phyloP scores from a whole-genome alignment of 108 stramenopile genomes.

The Skeletonema menzelii region DNA sequence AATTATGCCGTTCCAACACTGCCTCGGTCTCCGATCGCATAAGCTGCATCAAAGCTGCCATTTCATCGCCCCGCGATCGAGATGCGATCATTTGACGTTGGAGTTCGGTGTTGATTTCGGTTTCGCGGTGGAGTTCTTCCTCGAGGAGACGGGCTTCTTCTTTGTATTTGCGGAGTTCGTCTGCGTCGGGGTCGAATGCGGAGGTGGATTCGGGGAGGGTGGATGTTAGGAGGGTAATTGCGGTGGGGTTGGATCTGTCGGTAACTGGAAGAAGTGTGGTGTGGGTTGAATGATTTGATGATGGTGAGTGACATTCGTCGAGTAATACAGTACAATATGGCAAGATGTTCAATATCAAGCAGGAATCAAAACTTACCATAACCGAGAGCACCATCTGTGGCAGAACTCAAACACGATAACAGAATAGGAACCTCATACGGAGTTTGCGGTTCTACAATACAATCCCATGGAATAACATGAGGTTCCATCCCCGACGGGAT shows the following conservation, averaged over 20 bases:
- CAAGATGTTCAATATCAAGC: neutral
- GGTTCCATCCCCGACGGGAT: slow-evolving; percentile 29
- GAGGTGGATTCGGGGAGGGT: slow-evolving; percentile 52
- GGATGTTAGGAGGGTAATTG: slow-evolving; percentile 63
- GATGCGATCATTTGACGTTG: slow-evolving; percentile 56
- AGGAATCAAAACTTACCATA: slow-evolving; percentile 42
- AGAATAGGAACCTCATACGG: slow-evolving; percentile 79
- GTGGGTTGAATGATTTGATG: neutral
- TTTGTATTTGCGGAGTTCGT: slow-evolving; percentile 37
- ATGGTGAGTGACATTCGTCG: neutral
- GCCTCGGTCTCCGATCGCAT: slow-evolving; percentile 89
- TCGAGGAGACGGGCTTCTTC: slow-evolving; percentile 59
- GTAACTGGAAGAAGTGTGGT: slow-evolving; percentile 19
- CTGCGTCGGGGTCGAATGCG: slow-evolving; percentile 30
- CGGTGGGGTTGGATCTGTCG: slow-evolving; percentile 41
- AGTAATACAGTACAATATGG: neutral
- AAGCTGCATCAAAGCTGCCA: slow-evolving; percentile 81
- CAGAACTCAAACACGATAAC: slow-evolving; percentile 61
- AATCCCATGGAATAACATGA: slow-evolving; percentile 65
- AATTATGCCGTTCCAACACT: slow-evolving; percentile 76
- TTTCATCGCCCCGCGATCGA: slow-evolving; percentile 63
- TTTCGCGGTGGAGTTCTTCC: slow-evolving; percentile 63
- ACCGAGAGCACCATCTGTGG: slow-evolving; percentile 65
- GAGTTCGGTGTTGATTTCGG: slow-evolving; percentile 52
- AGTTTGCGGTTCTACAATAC: slow-evolving; percentile 61